Percentiles rank a stretch among this genome's conserved stretches.
Evolutionary conservation across 306 rosid genomes (phyloP).

Genomic region (Prunus mongolica): DNA sequence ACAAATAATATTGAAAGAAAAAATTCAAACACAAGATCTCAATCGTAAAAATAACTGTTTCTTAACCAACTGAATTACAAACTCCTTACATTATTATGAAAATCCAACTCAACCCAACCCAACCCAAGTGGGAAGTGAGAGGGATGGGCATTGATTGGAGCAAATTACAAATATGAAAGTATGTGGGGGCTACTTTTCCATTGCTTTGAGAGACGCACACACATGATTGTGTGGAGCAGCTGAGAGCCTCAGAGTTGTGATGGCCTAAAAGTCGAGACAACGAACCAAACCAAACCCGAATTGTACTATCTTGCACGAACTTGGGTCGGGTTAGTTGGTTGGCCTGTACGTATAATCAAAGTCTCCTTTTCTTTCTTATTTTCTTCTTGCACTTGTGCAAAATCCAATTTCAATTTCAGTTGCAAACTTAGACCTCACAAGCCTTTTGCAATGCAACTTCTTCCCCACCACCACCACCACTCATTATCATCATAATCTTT

Average conservation of each 20-base stretch:
- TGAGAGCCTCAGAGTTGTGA: background rate
- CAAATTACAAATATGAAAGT: background rate
- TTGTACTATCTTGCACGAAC: background rate
- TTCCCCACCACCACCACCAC: background rate
- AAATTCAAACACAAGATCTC: too few relatives aligned
- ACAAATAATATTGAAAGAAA: too few relatives aligned
- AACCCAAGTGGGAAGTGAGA: background rate
- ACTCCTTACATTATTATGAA: background rate
- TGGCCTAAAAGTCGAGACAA: background rate
- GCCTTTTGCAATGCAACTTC: background rate
- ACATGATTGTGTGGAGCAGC: conserved; percentile 5
- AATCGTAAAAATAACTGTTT: too few relatives aligned
- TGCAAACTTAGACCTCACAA: background rate
- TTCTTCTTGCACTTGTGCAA: background rate
- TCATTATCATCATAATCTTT: background rate
- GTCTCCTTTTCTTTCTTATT: background rate
- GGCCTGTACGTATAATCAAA: background rate
- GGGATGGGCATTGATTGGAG: background rate
- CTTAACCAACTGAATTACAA: too few relatives aligned
- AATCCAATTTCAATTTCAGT: background rate
- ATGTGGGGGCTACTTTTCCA: background rate
- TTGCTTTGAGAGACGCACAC: conserved; percentile 1
- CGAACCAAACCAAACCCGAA: background rate
- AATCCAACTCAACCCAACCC: background rate
- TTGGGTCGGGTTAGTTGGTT: background rate